These are phyloP conservation scores for Zymoseptoria tritici DNA, from an alignment of 2,329 filamentous ascomycete species.

Conservation along the genomic window DNA sequence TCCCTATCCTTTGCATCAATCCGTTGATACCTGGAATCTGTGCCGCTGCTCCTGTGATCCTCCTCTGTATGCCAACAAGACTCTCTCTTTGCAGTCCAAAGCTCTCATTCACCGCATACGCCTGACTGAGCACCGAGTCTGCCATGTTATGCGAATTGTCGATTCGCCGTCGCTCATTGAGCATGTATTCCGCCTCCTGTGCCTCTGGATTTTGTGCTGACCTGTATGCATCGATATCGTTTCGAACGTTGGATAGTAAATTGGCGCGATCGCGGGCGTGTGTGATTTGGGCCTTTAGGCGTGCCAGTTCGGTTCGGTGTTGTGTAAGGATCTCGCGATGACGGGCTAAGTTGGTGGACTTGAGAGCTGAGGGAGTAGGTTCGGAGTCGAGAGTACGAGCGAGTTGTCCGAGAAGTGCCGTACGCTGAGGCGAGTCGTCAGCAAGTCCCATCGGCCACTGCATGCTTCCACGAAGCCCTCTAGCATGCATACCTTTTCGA, in stretches of 20 bases:
- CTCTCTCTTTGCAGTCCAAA: constrained; percentile 84
- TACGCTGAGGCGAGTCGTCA: constrained; percentile 51
- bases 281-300: constrained; percentile 64
- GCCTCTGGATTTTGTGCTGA: constrained; percentile 62
- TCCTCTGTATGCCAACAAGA: constrained; percentile 76
- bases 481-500: constrained; percentile 61
- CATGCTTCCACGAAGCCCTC: background rate
- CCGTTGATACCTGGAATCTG: constrained; percentile 90
- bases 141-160: constrained; percentile 86
- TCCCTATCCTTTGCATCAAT: constrained; percentile 84
- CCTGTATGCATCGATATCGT: constrained; percentile 85
- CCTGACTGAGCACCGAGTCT: constrained; percentile 86
- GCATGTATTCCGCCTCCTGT: constrained; percentile 93
- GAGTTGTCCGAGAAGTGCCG: constrained; percentile 73
- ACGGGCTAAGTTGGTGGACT: constrained; percentile 89
- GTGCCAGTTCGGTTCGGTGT: constrained; percentile 73
- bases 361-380: constrained; percentile 84
- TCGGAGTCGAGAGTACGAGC: constrained; percentile 88
- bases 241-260: constrained; percentile 80
- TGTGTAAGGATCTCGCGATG: constrained; percentile 84
- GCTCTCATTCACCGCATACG: constrained; percentile 91
- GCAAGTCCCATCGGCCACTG: background rate
- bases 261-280: constrained; percentile 82
- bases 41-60: constrained; percentile 82
- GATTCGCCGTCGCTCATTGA: constrained; percentile 76